A percentile compares a stretch with the other conserved stretches of the same genome.
phyloP scores from a whole-genome alignment of 2,329 filamentous ascomycete genomes.

The Stagonosporopsis cucurbitacearum region DNA sequence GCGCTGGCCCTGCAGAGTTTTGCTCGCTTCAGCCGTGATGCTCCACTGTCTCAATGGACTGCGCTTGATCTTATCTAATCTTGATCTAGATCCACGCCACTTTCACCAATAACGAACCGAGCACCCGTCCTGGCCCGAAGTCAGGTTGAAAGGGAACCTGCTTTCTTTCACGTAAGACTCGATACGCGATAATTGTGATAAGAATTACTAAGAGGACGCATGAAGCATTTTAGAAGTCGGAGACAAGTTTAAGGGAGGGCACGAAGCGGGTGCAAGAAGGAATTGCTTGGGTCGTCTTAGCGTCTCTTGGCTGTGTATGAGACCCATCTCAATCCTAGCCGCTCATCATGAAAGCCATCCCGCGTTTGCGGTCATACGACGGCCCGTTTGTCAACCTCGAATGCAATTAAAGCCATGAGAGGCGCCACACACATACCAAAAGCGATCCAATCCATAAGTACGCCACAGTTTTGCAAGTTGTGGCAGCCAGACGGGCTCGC shows the following conservation, averaged over 20 bases:
- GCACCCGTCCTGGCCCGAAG: slow-evolving; percentile 4
- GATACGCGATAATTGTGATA: background rate
- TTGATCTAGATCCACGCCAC: slow-evolving; percentile 24
- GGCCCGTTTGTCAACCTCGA: background rate
- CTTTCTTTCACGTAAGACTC: background rate
- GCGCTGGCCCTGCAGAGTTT: slow-evolving; percentile 3
- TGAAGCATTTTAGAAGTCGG: background rate
- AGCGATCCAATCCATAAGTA: background rate
- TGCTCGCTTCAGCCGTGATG: slow-evolving; percentile 3
- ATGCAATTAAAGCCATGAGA: background rate
- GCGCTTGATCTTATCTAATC: slow-evolving; percentile 24
- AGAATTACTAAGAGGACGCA: background rate
- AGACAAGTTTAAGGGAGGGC: background rate
- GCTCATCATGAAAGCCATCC: background rate
- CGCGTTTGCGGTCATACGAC: background rate
- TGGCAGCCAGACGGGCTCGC: background rate
- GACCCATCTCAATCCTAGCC: background rate
- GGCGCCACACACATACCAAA: background rate
- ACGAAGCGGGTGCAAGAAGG: background rate
- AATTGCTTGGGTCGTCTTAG: slow-evolving; percentile 5
- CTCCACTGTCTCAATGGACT: slow-evolving; percentile 1
- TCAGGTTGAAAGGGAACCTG: background rate
- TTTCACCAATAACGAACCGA: background rate
- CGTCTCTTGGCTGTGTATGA: slow-evolving; percentile 1
- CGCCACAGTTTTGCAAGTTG: background rate